Conservation (phyloP, 495 filamentous ascomycete genomes). For the Lindgomyces ingoldianus region DNA sequence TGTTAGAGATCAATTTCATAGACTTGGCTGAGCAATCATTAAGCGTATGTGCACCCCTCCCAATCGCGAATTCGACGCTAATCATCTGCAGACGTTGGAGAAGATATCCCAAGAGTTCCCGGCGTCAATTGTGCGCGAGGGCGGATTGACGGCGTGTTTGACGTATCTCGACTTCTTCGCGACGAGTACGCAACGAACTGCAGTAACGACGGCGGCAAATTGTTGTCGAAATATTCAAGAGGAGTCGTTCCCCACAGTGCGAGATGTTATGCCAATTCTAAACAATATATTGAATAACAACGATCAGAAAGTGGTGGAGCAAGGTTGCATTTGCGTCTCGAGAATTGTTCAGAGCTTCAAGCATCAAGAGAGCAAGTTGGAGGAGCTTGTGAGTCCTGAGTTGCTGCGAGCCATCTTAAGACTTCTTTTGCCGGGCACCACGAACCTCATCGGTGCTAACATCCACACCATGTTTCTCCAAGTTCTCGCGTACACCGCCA, state of each 20-base stretch:
- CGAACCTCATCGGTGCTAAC: conserved; percentile 90
- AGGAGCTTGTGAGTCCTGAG: conserved; percentile 84
- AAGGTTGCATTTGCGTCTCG: conserved; percentile 94
- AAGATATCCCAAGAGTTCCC: conserved; percentile 98
- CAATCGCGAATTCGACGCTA: conserved; percentile 2
- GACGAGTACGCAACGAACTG: conserved; percentile 93
- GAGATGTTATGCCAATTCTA: conserved; percentile 93
- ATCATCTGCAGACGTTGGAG: conserved; percentile 71
- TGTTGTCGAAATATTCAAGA: conserved; percentile 95
- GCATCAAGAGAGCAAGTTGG: conserved; percentile 79
- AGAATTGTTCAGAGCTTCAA: conserved; percentile 96
- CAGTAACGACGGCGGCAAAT: conserved; percentile 95
- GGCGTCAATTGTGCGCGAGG: conserved; percentile 91
- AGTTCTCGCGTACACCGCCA: conserved; percentile 83
- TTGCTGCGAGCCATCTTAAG: conserved; percentile 86
- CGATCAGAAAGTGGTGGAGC: conserved; percentile 95
- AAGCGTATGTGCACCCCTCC: conserved; percentile 59
- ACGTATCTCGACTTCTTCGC: conserved; percentile 97
- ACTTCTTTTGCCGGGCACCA: conserved; percentile 88
- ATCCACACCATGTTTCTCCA: conserved; percentile 97
- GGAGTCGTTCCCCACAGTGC: conserved; percentile 84
- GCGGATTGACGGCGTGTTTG: conserved; percentile 89
- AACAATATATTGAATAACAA: conserved; percentile 85
- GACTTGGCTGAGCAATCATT: conserved; percentile 96
- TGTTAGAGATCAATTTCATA: conserved; percentile 93